Evolutionary conservation across 768 basidiomycete species (phyloP), one percentile per base, ranked within the genome.

Genomic region (Lactarius tabidus): DNA sequence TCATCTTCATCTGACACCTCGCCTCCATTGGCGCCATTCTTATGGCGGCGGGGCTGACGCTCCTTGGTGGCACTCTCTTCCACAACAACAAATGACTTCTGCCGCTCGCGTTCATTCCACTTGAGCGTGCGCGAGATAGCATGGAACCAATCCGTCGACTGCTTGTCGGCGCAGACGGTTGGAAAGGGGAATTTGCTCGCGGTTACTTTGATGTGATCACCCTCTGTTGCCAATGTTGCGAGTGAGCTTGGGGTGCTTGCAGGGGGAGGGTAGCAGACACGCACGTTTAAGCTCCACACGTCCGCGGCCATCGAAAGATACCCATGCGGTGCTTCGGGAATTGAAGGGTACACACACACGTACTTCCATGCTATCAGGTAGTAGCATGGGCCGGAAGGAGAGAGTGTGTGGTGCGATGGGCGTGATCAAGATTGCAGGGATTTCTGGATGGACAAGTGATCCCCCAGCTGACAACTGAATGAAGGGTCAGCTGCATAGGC

Each of bases 321-420:
- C 97, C 97, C 97, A 99, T 9, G 97, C 97, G 0, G 96, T 99
- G 72, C 94, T 96, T 53, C 97, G 82, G 28, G 95, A 97, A 76
- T 98, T 98, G 79, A 93, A 98, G 10, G 97, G 97, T n/a, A 99
- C 97, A 71, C 96, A 98, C 38, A 99, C 93, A 5, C 97, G 87
- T 43, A 99, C 82, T 72, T 98, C 96, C 94, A 98, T 98, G 72
- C 90, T 95, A 73, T 99, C 97, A 8, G 97, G 97, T 28, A 99
- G 80, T 7, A 99, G 85, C 95, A 99, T 98, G 3, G 97, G 97
- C 52, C 97, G 85, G 84, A 99, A 99, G 31, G 95, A 98, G 17
- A 99, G 84, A 0, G 97, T 99, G 74, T 99, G 97, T 0, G 97
- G 97, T 74, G 96, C 98, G 67, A 99, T 95, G 6, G 97, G 97